Conservation (phyloP, 148 eudicot genomes). For the Cornus controversa region DNA sequence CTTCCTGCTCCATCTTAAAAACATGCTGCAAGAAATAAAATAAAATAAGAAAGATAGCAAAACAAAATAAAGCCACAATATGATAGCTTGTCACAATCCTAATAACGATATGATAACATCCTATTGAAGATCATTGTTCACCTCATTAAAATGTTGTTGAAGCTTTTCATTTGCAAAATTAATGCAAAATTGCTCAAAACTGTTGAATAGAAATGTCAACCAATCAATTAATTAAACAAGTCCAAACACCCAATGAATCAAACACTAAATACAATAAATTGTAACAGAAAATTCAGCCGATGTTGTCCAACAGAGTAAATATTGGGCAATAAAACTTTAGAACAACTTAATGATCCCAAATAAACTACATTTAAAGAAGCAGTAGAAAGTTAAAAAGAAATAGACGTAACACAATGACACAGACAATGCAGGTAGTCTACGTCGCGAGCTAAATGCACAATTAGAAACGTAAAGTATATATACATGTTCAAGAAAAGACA, state of each 20-base stretch:
- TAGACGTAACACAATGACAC: not conserved
- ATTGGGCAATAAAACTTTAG: no score
- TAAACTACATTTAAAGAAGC: not conserved
- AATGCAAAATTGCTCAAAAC: conserved; percentile 99
- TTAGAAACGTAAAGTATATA: not conserved
- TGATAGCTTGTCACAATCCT: not conserved
- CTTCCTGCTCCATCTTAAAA: conserved; percentile 99
- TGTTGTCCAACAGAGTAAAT: not conserved
- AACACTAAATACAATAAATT: conserved; percentile 2
- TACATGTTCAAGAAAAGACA: not conserved
- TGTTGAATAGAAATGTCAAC: conserved; percentile 30
- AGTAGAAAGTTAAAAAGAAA: not conserved
- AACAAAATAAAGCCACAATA: not conserved
- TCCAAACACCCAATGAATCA: conserved; percentile 6
- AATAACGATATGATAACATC: not conserved
- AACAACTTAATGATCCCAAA: no score
- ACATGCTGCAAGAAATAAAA: conserved; percentile 67
- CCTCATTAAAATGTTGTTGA: conserved; percentile 99
- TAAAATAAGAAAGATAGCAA: conserved; percentile 17
- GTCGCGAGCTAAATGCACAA: not conserved
- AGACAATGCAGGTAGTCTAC: not conserved
- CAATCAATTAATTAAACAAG: conserved; percentile 1
- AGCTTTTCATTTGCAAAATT: conserved; percentile 99
- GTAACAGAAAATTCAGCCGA: not conserved
- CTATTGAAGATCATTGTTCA: conserved; percentile 19